Conservation (phyloP, 257 asterid species). For the Galeopsis tetrahit region DNA sequence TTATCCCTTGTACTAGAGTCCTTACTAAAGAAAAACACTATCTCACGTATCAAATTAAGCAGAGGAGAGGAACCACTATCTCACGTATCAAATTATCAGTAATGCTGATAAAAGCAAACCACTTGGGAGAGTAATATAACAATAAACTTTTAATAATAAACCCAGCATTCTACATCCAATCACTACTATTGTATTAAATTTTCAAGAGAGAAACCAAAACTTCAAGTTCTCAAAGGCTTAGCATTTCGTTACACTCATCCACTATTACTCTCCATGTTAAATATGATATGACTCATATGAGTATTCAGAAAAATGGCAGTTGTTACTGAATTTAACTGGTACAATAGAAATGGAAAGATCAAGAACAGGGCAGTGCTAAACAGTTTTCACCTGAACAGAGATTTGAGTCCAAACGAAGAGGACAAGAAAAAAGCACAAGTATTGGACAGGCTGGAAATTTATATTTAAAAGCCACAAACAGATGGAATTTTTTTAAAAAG, state of each 20-base stretch:
- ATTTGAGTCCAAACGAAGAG: background rate
- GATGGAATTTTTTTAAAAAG: background rate
- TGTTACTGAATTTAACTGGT: slow-evolving; percentile 10
- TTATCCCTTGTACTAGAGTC: background rate
- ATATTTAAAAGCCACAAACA: background rate
- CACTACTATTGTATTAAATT: background rate
- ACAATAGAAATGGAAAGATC: slow-evolving; percentile 1
- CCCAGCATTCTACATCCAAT: background rate
- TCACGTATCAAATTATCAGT: background rate
- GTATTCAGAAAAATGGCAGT: background rate
- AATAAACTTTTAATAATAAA: slow-evolving; percentile 4
- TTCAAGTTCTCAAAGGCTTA: slow-evolving; percentile 5
- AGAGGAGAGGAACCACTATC: slow-evolving; percentile 14
- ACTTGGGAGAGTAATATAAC: slow-evolving; percentile 11
- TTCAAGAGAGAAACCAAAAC: background rate
- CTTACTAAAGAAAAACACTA: background rate
- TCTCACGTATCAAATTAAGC: background rate
- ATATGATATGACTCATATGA: background rate
- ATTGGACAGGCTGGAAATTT: background rate
- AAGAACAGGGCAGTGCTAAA: slow-evolving; percentile 19
- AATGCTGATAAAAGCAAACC: slow-evolving; percentile 16
- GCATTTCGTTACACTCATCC: background rate
- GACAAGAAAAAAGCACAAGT: background rate
- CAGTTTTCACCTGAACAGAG: background rate
- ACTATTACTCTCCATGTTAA: background rate